Conservation (phyloP, 2,329 filamentous ascomycete species). For the Coleophoma crateriformis region DNA sequence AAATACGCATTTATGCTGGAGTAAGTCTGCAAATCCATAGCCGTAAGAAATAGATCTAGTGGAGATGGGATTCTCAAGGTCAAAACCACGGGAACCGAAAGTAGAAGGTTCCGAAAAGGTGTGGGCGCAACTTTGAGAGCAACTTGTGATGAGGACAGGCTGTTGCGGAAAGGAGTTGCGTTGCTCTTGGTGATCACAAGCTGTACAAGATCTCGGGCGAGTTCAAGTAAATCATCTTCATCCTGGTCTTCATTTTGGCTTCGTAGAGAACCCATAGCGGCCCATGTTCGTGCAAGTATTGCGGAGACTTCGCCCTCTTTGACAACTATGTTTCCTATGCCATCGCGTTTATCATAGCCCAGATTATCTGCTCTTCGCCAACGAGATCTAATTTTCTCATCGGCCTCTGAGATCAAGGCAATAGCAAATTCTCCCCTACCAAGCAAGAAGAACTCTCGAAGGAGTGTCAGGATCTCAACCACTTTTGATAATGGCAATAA, state of each 20-base stretch:
- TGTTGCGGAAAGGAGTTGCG: slow-evolving; percentile 29
- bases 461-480: slow-evolving; percentile 67
- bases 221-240: slow-evolving; percentile 69
- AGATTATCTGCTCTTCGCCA: slow-evolving; percentile 60
- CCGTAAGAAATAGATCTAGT: slow-evolving; percentile 79
- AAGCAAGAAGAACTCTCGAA: slow-evolving; percentile 83
- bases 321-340: slow-evolving; percentile 59
- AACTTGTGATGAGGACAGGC: slow-evolving; percentile 7
- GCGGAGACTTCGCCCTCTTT: slow-evolving; percentile 84
- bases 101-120: slow-evolving; percentile 74
- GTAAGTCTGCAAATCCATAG: slow-evolving; percentile 72
- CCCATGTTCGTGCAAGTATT: slow-evolving; percentile 73
- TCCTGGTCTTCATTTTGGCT: slow-evolving; percentile 65
- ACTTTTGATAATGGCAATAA: slow-evolving; percentile 75
- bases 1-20: slow-evolving; percentile 84
- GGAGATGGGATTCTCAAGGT: slow-evolving; percentile 71
- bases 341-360: slow-evolving; percentile 50
- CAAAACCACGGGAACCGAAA: slow-evolving; percentile 70
- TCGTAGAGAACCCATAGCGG: slow-evolving; percentile 70
- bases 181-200: slow-evolving; percentile 53
- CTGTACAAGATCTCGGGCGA: slow-evolving; percentile 71
- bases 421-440: slow-evolving; percentile 88
- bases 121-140: slow-evolving; percentile 27
- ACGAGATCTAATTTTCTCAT: slow-evolving; percentile 69
- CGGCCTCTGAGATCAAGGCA: slow-evolving; percentile 78